phyloP scores from a whole-genome alignment of 2,329 filamentous ascomycete species.

The Fusarium sp. region DNA sequence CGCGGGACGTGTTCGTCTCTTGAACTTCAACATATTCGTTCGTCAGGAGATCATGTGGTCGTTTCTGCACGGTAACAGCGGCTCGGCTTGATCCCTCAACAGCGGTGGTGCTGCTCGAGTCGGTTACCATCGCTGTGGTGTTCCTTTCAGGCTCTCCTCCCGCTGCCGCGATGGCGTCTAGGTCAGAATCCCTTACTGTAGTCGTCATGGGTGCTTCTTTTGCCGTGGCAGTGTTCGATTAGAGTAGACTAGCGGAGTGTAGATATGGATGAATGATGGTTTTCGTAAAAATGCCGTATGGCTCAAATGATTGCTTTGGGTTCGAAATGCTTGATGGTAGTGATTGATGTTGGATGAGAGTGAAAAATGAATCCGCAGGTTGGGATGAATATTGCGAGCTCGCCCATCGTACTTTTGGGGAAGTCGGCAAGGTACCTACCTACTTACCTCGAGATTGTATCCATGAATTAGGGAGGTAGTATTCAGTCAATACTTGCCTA shows the following conservation, averaged over 20 bases:
- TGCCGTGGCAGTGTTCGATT: neutral
- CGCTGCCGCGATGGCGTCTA: too few relatives aligned
- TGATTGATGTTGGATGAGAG: neutral
- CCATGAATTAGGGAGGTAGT: too few relatives aligned
- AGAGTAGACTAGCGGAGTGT: too few relatives aligned
- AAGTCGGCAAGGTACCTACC: neutral
- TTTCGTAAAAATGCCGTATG: slow-evolving; percentile 9
- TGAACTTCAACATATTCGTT: too few relatives aligned
- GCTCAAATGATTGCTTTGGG: slow-evolving; percentile 10
- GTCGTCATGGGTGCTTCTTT: neutral
- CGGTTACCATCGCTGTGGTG: too few relatives aligned
- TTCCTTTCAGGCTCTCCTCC: too few relatives aligned
- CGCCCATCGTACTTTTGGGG: neutral
- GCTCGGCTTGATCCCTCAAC: too few relatives aligned
- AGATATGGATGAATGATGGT: slow-evolving; percentile 1
- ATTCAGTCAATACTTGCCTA: too few relatives aligned
- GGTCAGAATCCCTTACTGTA: too few relatives aligned
- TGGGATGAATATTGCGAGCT: neutral
- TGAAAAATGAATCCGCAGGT: neutral
- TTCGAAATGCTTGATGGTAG: slow-evolving; percentile 11
- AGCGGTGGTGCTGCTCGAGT: too few relatives aligned
- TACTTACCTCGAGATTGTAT: neutral
- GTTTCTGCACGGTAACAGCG: too few relatives aligned
- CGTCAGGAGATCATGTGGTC: too few relatives aligned
- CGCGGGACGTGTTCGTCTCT: slow-evolving; percentile 4